Conservation (phyloP, 108 stramenopile genomes). For the Fragilaria radians region DNA sequence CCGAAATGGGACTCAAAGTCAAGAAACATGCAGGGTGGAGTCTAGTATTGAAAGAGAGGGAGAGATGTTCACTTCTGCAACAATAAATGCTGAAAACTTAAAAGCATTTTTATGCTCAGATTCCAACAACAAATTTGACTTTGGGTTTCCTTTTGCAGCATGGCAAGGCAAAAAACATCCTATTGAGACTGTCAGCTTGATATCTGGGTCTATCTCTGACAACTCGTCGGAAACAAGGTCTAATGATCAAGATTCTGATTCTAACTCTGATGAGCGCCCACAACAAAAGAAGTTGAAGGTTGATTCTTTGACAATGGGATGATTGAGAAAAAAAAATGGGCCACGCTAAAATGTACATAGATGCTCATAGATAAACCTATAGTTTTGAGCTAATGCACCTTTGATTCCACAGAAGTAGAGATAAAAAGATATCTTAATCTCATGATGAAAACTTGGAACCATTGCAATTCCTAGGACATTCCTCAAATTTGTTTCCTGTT, state of each 20-base stretch:
- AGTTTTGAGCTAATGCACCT: too few relatives aligned
- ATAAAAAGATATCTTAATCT: too few relatives aligned
- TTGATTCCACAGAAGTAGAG: too few relatives aligned
- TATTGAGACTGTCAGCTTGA: background rate
- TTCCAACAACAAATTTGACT: background rate
- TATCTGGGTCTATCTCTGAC: background rate
- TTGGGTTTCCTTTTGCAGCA: background rate
- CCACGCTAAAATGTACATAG: too few relatives aligned
- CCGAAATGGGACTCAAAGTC: background rate
- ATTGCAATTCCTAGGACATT: too few relatives aligned
- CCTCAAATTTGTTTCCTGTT: too few relatives aligned
- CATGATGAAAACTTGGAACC: too few relatives aligned
- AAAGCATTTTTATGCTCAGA: background rate
- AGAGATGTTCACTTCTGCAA: background rate
- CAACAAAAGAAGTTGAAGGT: slow-evolving; percentile 3
- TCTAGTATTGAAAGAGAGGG: background rate
- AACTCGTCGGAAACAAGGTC: slow-evolving; percentile 5
- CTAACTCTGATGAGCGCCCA: slow-evolving; percentile 4
- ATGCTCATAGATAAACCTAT: too few relatives aligned
- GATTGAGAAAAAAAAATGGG: too few relatives aligned
- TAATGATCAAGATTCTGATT: slow-evolving; percentile 7
- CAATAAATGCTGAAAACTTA: slow-evolving; percentile 5
- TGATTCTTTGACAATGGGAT: background rate
- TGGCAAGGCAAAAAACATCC: background rate
- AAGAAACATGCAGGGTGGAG: background rate